Evolutionary conservation across 306 rosid genomes (phyloP).

Genomic region (Luffa acutangula): DNA sequence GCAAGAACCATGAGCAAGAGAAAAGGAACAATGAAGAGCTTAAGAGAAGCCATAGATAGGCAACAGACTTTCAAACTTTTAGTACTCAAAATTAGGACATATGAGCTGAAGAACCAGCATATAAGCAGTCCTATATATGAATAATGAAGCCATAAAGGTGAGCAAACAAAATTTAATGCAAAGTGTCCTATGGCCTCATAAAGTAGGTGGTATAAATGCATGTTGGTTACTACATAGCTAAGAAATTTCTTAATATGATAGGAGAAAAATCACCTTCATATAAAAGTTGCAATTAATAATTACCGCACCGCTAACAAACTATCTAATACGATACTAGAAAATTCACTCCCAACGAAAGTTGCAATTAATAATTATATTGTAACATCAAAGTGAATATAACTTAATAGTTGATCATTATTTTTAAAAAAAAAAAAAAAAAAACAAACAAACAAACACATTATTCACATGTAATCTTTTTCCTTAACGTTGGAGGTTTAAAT

Average conservation of each 20-base stretch:
- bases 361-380: too few species aligned
- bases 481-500: too few species aligned
- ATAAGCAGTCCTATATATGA: neutral
- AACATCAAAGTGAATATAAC: too few species aligned
- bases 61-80: neutral
- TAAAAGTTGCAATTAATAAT: neutral
- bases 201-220: neutral
- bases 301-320: neutral
- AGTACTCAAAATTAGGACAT: neutral
- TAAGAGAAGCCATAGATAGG: slow-evolving; percentile 1
- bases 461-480: too few species aligned
- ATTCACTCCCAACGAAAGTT: neutral
- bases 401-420: too few species aligned
- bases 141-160: neutral
- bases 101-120: neutral
- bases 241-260: neutral
- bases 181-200: neutral
- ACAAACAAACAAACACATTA: too few species aligned
- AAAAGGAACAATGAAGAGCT: neutral
- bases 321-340: neutral
- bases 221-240: neutral
- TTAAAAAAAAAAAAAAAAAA: too few species aligned
- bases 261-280: neutral
- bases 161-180: neutral
- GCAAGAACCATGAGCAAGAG: neutral